These are phyloP conservation scores for Oryza punctata DNA, from an alignment of 176 grass and related monocot species.

Conservation along the genomic window DNA sequence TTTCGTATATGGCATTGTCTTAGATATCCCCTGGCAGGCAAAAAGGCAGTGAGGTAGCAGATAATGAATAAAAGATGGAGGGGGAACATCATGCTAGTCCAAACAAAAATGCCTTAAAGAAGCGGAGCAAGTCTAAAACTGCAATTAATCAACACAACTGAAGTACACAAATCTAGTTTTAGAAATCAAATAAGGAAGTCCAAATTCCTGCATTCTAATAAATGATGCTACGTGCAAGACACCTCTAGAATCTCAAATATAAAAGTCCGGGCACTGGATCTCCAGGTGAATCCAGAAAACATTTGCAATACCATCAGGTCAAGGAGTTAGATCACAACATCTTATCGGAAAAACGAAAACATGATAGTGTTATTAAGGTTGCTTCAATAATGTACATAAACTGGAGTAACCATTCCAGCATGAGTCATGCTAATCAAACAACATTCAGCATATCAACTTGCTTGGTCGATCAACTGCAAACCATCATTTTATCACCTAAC, in stretches of 20 bases:
- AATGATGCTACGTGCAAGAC: neutral
- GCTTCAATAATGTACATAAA: neutral
- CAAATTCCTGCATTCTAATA: neutral
- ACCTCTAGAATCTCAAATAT: constrained; percentile 1
- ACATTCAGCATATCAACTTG: neutral
- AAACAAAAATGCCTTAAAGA: constrained; percentile 6
- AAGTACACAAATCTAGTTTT: constrained; percentile 21
- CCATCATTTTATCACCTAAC: neutral
- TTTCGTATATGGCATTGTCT: constrained; percentile 36
- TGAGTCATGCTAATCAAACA: neutral
- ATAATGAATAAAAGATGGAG: neutral
- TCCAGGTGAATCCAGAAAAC: neutral
- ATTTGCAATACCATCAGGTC: neutral
- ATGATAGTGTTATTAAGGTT: neutral
- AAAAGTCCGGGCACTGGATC: neutral
- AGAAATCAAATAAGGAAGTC: neutral
- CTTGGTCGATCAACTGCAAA: neutral
- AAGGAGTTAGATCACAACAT: neutral
- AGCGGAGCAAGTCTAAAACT: constrained; percentile 7
- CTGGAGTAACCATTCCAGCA: neutral
- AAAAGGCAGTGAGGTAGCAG: constrained; percentile 24
- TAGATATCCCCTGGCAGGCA: constrained; percentile 37
- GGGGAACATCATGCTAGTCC: neutral
- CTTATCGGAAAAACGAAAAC: neutral
- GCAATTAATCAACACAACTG: neutral